These are phyloP conservation scores for Venturia effusa DNA, from an alignment of 2,329 filamentous ascomycete genomes.

Conservation along the genomic window DNA sequence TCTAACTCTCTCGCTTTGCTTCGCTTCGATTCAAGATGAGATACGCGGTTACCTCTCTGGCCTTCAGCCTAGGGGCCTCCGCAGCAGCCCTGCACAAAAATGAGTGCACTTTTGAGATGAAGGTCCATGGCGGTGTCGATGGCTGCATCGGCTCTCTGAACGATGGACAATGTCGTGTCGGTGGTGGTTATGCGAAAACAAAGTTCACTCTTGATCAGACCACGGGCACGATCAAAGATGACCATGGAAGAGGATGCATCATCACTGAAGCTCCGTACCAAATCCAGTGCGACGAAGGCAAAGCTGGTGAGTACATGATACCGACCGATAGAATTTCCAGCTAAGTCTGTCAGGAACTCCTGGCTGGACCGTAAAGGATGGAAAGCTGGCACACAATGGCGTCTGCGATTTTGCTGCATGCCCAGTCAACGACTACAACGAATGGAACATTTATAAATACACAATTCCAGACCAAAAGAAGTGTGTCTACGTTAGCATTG, in stretches of 20 bases:
- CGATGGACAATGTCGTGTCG: slow-evolving; percentile 52
- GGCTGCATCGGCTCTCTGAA: slow-evolving; percentile 49
- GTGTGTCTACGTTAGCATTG: slow-evolving; percentile 40
- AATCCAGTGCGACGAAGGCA: slow-evolving; percentile 50
- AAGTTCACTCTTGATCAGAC: slow-evolving; percentile 45
- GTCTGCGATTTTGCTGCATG: slow-evolving; percentile 49
- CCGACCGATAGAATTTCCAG: neutral
- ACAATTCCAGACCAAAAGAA: slow-evolving; percentile 32
- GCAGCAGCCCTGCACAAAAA: slow-evolving; percentile 14
- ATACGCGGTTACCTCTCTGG: slow-evolving; percentile 15
- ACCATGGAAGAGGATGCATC: slow-evolving; percentile 49
- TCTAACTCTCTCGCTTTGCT: neutral
- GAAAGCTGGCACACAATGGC: slow-evolving; percentile 41
- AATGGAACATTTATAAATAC: slow-evolving; percentile 45
- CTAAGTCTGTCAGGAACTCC: slow-evolving; percentile 24
- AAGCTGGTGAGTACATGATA: slow-evolving; percentile 21
- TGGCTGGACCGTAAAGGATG: slow-evolving; percentile 47
- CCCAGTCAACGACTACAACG: slow-evolving; percentile 42
- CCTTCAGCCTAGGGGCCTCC: slow-evolving; percentile 16
- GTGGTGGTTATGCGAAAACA: slow-evolving; percentile 35
- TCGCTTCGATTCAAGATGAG: slow-evolving; percentile 15
- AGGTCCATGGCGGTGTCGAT: slow-evolving; percentile 36
- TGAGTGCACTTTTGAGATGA: slow-evolving; percentile 41
- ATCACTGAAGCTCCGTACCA: slow-evolving; percentile 49
- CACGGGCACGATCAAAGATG: slow-evolving; percentile 42